These are phyloP conservation scores for Chamaecyparis obtusa DNA, from an alignment of 75 land plant species.

Conservation along the genomic window DNA sequence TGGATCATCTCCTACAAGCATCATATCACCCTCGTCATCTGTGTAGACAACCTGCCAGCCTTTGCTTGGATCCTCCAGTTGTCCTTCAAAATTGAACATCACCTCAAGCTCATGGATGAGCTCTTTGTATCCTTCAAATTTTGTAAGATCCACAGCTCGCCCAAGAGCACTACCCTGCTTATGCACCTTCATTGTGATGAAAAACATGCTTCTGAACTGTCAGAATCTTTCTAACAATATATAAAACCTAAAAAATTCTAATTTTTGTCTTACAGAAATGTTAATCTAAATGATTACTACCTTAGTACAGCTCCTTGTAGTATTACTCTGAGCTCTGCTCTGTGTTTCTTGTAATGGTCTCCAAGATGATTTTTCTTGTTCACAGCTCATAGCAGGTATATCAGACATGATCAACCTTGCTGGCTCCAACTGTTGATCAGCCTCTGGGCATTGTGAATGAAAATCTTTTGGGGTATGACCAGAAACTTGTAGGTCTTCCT, in stretches of 20 bases:
- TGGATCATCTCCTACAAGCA: constrained; percentile 48
- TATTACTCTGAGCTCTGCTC: constrained; percentile 30
- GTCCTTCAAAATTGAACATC: constrained; percentile 36
- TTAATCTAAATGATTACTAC: constrained; percentile 24
- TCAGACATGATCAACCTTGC: constrained; percentile 30
- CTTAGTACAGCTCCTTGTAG: constrained; percentile 76
- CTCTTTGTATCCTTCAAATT: constrained; percentile 27
- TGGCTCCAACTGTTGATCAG: constrained; percentile 30
- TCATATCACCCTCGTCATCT: constrained; percentile 48
- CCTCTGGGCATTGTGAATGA: constrained; percentile 19
- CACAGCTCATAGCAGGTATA: constrained; percentile 17
- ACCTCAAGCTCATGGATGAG: constrained; percentile 23
- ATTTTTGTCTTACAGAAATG: neutral
- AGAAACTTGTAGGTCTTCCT: constrained; percentile 13
- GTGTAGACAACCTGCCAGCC: constrained; percentile 52
- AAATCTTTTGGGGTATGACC: neutral
- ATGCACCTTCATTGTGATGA: constrained; percentile 29
- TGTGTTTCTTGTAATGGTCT: constrained; percentile 25
- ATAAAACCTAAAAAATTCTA: neutral
- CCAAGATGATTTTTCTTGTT: constrained; percentile 33
- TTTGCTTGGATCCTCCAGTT: constrained; percentile 24
- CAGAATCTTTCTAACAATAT: constrained; percentile 2
- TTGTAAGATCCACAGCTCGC: constrained; percentile 35
- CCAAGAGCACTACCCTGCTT: constrained; percentile 34
- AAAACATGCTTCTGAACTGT: neutral